Base-by-base conservation (phyloP, 257 asterid species). In the Nicotiana noctiflora region DNA sequence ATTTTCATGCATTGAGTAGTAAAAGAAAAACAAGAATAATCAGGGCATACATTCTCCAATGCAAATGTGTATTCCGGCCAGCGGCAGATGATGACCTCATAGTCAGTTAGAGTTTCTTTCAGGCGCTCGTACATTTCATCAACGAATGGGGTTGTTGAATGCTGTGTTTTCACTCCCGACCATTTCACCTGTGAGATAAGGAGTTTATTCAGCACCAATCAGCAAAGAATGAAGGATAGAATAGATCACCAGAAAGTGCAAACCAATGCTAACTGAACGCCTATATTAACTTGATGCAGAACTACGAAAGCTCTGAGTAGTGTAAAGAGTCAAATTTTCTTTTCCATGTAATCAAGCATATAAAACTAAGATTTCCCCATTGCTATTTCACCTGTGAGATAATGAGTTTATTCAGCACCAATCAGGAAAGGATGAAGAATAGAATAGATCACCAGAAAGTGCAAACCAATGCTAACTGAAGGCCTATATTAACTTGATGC, bases 121-220 rank as follows among this genome's bases (percentile, higher is more conserved):
- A 89, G 86, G 40, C 92, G 90, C 37, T 85, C 88, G 56, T 89
- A 89, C 92, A 89, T 87, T 27, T 89, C 90, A 82, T 89, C 92
- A 46, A 89, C 64, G 77, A 89, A 89, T 3, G 92, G 92, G 32
- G 92, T 89, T 3, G 90, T 89, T 27, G 87, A 85, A 52, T 89
- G 90, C 80, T 87, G 89, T 6, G 92, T 87, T 76, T 87, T 83
- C 66, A 89, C 90, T 61, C 92, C 92, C 37, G 86, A 82, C 92
- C 92, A 89, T 74, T 89, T 89, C 57, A 89, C 88, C 92, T 87
- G 88, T 40, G 83, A 52, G 66, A 74, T 40, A 31, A 34, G 8
- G 31, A 77, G 60, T 64, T 37, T 19, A 23, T 63, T 63, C 25
- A 74, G 61, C 79, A 72, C 25, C 62, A 74, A 74, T 8, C 40